These are phyloP conservation scores for Penicillium italicum DNA, from an alignment of 2,329 filamentous ascomycete genomes.

Conservation along the genomic window DNA sequence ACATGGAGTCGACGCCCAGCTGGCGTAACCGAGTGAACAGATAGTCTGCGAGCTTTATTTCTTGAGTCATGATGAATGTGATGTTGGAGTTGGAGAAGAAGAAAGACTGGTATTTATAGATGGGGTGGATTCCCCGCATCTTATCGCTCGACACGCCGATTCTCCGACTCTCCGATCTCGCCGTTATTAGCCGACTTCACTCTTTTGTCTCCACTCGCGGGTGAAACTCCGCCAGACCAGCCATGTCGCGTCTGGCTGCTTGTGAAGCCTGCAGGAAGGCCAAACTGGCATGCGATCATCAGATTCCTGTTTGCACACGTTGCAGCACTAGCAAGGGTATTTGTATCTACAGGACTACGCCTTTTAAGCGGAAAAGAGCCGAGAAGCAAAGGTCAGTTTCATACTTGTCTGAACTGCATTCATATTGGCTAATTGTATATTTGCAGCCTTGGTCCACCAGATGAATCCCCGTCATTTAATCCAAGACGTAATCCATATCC, in stretches of 20 bases:
- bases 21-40: slow-evolving; percentile 63
- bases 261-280: slow-evolving; percentile 26
- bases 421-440: neutral
- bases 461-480: slow-evolving; percentile 20
- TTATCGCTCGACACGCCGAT: slow-evolving; percentile 17
- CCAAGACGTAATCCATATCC: slow-evolving; percentile 26
- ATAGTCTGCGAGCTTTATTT: slow-evolving; percentile 46
- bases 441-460: slow-evolving; percentile 15
- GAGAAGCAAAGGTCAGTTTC: slow-evolving; percentile 20
- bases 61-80: slow-evolving; percentile 12
- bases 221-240: slow-evolving; percentile 7
- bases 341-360: slow-evolving; percentile 28
- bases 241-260: slow-evolving; percentile 24
- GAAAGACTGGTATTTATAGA: slow-evolving; percentile 3
- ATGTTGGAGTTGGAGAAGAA: slow-evolving; percentile 1
- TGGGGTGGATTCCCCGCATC: slow-evolving; percentile 11
- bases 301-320: slow-evolving; percentile 21
- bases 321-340: slow-evolving; percentile 17
- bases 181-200: slow-evolving; percentile 18
- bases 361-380: slow-evolving; percentile 24
- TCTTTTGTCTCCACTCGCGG: slow-evolving; percentile 5
- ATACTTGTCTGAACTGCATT: neutral
- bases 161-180: slow-evolving; percentile 11
- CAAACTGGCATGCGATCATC: slow-evolving; percentile 25
- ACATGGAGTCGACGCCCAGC: slow-evolving; percentile 61